These are phyloP conservation scores for Nakazawaea anatomiae DNA, from an alignment of 805 yeast genomes.

Conservation along the genomic window DNA sequence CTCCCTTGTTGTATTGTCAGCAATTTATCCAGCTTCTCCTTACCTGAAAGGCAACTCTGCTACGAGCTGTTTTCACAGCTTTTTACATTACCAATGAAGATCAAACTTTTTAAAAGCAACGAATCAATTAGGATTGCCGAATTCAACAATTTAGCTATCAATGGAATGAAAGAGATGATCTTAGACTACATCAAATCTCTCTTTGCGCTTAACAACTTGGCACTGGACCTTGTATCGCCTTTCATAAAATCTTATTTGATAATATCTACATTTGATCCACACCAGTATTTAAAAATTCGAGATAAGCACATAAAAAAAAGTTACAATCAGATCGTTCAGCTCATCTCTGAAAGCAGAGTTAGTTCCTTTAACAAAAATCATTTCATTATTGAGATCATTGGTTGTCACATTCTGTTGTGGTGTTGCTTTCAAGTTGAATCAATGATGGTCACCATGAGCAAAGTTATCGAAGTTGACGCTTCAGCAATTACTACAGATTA, in stretches of 20 bases:
- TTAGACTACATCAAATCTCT: not conserved
- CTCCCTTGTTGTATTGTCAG: no score
- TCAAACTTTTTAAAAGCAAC: not conserved
- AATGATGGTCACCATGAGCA: not conserved
- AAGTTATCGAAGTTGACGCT: not conserved
- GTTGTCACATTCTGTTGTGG: not conserved
- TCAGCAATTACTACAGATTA: not conserved
- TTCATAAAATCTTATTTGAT: not conserved
- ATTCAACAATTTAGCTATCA: not conserved
- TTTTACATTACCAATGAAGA: not conserved
- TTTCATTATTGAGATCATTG: not conserved
- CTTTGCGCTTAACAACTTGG: no score
- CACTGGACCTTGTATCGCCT: not conserved
- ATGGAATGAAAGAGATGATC: not conserved
- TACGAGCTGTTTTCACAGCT: not conserved
- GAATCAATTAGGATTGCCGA: not conserved
- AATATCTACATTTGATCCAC: not conserved
- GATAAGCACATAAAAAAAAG: not conserved
- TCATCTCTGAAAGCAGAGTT: not conserved
- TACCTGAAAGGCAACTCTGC: not conserved
- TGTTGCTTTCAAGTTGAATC: not conserved
- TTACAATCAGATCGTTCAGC: not conserved
- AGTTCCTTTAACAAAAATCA: not conserved
- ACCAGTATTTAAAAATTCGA: not conserved
- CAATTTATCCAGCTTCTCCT: no score